Evolutionary conservation across 768 basidiomycete genomes (phyloP), one percentile per base, ranked within the genome.

Genomic region (Podaxis pistillaris): DNA sequence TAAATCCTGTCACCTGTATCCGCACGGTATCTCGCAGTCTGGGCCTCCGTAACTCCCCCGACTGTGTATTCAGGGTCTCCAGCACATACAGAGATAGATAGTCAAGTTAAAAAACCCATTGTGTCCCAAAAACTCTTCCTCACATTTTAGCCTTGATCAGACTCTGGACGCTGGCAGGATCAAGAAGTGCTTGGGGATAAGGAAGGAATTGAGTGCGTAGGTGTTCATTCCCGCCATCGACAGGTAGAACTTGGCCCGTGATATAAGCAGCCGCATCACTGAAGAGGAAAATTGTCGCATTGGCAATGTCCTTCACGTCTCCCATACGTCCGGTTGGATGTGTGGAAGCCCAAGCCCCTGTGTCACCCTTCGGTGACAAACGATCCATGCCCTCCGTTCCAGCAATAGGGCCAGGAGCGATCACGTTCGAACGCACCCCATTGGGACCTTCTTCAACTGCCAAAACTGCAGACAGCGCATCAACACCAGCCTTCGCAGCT

Each of bases 381-480:
- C 89, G 86, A 64, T 82, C 78, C 74, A 82, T 77, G 58, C 89
- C 90, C 72, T 91, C 93, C 1, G 96, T 97, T 9, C 80, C 86
- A 4, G 68, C 83, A 62, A 96, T 96, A 5, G 91, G 88, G 2
- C 95, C 91, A 4, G 93, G 93, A 3, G 92, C 83, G 67, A 94
- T 87, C 52, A 91, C 86, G 68, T 94, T 97, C 17, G 93, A 92
- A 51, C 96, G 87, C 19, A 98, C 87, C n/a, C 96, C 96, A 67
- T 86, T 83, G 3, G 96, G 96, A 1, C 96, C 96, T 76, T 96
- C 95, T 76, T 98, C 96, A 12, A 96, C 85, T 1, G 96, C 94
- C 28, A 98, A 75, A 2, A 93, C 94, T 1, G 83, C 81, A 59
- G 91, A 93, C 4, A 95, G 79, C 0, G 95, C 94, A 71, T 99